Percentiles rank a stretch among this genome's conserved stretches.
phyloP scores from a whole-genome alignment of 768 basidiomycete species.

The Lyophyllum semitale region DNA sequence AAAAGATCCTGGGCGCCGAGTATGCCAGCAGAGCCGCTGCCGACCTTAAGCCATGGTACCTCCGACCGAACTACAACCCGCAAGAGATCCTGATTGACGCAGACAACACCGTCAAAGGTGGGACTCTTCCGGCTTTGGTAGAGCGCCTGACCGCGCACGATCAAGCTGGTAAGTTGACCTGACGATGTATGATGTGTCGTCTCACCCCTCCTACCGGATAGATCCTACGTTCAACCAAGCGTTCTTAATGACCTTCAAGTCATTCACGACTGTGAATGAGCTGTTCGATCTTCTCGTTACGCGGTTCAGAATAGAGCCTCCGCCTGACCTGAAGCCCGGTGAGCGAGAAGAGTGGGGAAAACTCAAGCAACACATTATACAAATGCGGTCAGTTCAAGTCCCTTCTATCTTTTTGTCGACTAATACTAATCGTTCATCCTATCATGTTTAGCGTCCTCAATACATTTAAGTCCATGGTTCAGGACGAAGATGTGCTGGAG shows the following conservation, averaged over 20 bases:
- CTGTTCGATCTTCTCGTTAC: constrained; percentile 79
- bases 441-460: constrained; percentile 72
- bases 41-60: constrained; percentile 74
- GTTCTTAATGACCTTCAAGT: constrained; percentile 96
- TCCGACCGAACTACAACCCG: constrained; percentile 77
- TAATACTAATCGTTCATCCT: background rate
- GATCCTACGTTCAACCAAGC: constrained; percentile 80
- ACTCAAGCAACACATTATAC: constrained; percentile 85
- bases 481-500: constrained; percentile 80
- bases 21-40: constrained; percentile 45
- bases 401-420: constrained; percentile 4
- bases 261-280: constrained; percentile 83
- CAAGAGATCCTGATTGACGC: constrained; percentile 84
- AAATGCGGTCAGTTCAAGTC: constrained; percentile 66
- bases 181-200: background rate
- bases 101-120: constrained; percentile 83
- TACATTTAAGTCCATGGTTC: constrained; percentile 86
- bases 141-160: constrained; percentile 93
- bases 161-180: constrained; percentile 63
- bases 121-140: constrained; percentile 82
- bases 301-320: constrained; percentile 79
- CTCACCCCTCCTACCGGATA: constrained; percentile 2
- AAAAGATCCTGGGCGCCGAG: constrained; percentile 65
- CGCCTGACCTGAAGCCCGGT: constrained; percentile 56
- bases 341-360: constrained; percentile 81